Evolutionary conservation across 352 stramenopile species (phyloP), one percentile per base, ranked within the genome.

Genomic region (Phytophthora constricta): DNA sequence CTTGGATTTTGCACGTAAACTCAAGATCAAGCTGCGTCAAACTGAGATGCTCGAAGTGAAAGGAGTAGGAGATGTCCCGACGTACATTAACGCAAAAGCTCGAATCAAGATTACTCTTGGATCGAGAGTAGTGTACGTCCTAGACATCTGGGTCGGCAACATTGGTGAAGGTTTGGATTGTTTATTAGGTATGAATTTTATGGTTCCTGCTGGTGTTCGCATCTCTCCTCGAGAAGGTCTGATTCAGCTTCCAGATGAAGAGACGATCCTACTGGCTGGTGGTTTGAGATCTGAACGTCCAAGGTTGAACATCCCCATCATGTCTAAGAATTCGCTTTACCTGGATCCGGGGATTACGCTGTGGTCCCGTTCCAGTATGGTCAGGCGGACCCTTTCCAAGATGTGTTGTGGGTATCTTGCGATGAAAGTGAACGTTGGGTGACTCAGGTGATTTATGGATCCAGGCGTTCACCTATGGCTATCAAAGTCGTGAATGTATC

Each of bases 151-250:
- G 69, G 48, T 63, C 1, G 66, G 51, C 0, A 79, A 74, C 25
- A 55, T 79, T 3, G 65, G 65, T 0, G 47, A 65, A 11, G 65
- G 55, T 3, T 34, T 76, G 13, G 61, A 77, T 2, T 75, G 61
- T n/a, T 45, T 77, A 1, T 58, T 80, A 0, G 61, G 68, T 2
- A 68, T 73, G 61, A 54, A 77, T 37, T 80, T 77, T 52, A 79
- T 79, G 66, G 23, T 65, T 4, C 17, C 45, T 2, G 47, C 62
- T 13, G 69, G 69, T 3, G 68, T 80, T 1, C 45, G 65, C 8
- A 31, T 69, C 0, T 59, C 52, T 17, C 33, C 50, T 0, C 41
- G 41, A 1, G 61, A 77, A 20, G 47, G 67, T 1, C 9, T 56
- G 3, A 22, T 63, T 2, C 43, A 25, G 23, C 45, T 56, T 10